phyloP scores from a whole-genome alignment of 768 basidiomycete species.

The Phaeotremella skinneri region DNA sequence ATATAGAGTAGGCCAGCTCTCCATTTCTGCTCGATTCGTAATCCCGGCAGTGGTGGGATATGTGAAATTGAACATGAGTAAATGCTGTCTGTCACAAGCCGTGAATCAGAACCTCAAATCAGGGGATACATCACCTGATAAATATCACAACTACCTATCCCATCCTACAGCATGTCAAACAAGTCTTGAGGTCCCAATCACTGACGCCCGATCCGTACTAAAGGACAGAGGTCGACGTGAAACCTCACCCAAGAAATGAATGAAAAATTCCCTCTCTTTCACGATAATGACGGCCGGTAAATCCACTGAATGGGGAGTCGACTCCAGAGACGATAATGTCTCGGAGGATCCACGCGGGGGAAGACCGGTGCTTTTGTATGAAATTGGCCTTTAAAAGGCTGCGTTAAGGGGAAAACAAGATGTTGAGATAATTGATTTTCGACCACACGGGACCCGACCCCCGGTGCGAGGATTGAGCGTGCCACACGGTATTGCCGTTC shows the following conservation, averaged over 20 bases:
- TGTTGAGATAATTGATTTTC: not conserved
- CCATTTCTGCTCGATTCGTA: too few relatives aligned
- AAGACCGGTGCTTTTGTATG: slow-evolving; percentile 6
- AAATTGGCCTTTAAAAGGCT: not conserved
- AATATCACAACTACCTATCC: not conserved
- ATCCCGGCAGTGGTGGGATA: too few relatives aligned
- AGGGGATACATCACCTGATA: too few relatives aligned
- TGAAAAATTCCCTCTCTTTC: not conserved
- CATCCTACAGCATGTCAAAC: not conserved
- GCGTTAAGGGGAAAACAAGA: not conserved
- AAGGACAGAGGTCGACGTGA: not conserved
- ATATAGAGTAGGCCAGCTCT: too few relatives aligned
- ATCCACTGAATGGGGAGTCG: not conserved
- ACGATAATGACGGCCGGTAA: slow-evolving; percentile 5
- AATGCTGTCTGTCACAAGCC: too few relatives aligned
- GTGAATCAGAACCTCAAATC: too few relatives aligned
- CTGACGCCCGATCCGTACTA: not conserved
- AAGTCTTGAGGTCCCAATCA: slow-evolving; percentile 2
- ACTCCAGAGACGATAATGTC: not conserved
- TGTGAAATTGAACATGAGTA: too few relatives aligned
- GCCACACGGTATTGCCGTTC: too few relatives aligned
- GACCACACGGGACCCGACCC: not conserved
- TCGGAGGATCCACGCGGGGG: slow-evolving; percentile 2
- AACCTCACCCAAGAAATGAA: slow-evolving; percentile 6
- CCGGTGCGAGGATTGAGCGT: not conserved